These are phyloP conservation scores for Ploettnerulaceae sp. DNA, from an alignment of 2,329 filamentous ascomycete species.

Conservation along the genomic window DNA sequence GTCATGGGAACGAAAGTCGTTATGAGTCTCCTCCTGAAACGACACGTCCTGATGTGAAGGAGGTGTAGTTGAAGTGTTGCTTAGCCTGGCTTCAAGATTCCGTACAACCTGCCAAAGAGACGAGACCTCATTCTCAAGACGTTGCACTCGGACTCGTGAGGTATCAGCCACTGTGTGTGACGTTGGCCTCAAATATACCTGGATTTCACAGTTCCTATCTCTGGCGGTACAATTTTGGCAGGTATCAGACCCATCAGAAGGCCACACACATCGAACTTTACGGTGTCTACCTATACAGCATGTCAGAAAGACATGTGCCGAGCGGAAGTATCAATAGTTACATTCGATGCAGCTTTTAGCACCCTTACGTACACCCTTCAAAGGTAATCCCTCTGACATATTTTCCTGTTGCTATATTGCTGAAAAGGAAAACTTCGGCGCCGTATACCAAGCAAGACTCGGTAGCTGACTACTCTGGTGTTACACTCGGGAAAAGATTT, in stretches of 20 bases:
- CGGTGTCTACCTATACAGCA: conserved; percentile 3
- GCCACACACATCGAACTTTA: conserved; percentile 12
- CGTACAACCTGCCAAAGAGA: conserved; percentile 5
- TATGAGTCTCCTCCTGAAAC: no score
- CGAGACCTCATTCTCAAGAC: conserved; percentile 8
- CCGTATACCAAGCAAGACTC: neutral
- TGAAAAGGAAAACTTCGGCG: neutral
- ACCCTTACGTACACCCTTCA: conserved; percentile 7
- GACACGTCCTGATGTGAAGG: neutral
- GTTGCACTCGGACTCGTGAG: conserved; percentile 3
- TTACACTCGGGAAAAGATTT: no score
- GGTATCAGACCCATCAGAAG: neutral
- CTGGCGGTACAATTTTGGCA: conserved; percentile 7
- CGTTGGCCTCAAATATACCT: conserved; percentile 5
- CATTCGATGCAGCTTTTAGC: conserved; percentile 9
- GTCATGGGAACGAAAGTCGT: no score
- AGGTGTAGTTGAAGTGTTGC: neutral
- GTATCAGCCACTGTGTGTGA: neutral
- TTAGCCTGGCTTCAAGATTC: conserved; percentile 4
- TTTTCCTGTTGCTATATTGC: conserved; percentile 1
- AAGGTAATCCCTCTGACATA: neutral
- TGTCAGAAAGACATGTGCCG: neutral
- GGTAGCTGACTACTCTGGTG: no score
- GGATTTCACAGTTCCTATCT: conserved; percentile 4
- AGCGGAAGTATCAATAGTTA: neutral